These are phyloP conservation scores for Cladophialophora exuberans DNA, from an alignment of 2,329 filamentous ascomycete genomes.

Conservation along the genomic window DNA sequence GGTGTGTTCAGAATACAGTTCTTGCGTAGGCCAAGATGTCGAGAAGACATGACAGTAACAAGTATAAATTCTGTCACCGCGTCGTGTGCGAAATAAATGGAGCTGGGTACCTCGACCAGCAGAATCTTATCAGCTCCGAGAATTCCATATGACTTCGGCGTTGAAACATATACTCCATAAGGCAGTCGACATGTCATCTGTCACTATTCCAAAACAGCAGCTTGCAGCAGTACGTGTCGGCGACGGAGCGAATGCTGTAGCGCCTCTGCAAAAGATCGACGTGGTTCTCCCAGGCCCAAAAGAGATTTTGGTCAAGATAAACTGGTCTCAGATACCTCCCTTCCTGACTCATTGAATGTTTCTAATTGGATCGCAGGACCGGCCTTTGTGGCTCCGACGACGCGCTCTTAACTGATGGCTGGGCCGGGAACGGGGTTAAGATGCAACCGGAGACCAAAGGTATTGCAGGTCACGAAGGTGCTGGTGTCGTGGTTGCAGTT, in stretches of 20 bases:
- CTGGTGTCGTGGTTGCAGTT: slow-evolving; percentile 77
- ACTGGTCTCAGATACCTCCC: slow-evolving; percentile 53
- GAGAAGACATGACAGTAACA: too few species aligned
- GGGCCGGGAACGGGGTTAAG: slow-evolving; percentile 10
- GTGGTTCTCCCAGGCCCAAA: slow-evolving; percentile 80
- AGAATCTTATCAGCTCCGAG: background rate
- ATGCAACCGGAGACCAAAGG: slow-evolving; percentile 18
- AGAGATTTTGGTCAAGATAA: slow-evolving; percentile 88
- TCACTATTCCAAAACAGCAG: slow-evolving; percentile 14
- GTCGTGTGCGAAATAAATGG: too few species aligned
- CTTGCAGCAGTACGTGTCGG: slow-evolving; percentile 19
- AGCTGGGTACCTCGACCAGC: too few species aligned
- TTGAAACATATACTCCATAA: background rate
- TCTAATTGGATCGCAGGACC: slow-evolving; percentile 41
- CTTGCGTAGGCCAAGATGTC: too few species aligned
- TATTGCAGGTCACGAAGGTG: slow-evolving; percentile 61
- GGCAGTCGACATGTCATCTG: background rate
- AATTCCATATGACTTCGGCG: background rate
- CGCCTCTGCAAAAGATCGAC: slow-evolving; percentile 59
- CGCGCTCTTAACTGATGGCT: slow-evolving; percentile 20
- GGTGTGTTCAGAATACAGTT: too few species aligned
- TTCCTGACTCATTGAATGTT: background rate
- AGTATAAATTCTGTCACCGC: too few species aligned
- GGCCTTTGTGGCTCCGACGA: slow-evolving; percentile 85
- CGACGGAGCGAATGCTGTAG: slow-evolving; percentile 12